Evolutionary conservation across 1,284 basidiomycete genomes (phyloP).

Genomic region (Earliella scabrosa): DNA sequence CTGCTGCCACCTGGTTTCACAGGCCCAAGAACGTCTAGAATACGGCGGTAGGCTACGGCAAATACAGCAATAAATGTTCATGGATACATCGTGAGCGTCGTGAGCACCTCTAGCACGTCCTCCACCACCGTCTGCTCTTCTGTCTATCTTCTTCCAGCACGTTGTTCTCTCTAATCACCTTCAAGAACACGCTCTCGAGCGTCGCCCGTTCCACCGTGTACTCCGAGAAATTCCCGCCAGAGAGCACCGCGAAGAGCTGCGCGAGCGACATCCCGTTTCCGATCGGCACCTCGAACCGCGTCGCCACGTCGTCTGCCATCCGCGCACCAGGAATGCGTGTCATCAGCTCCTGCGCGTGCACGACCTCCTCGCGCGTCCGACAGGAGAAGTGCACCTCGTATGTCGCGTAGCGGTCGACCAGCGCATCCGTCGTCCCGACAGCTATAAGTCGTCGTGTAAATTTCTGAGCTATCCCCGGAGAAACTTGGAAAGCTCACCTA

Average conservation of each 20-base stretch:
- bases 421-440: slow-evolving; percentile 67
- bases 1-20: too few species aligned
- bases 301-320: slow-evolving; percentile 78
- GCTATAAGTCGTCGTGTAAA: slow-evolving; percentile 39
- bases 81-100: neutral
- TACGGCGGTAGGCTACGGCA: too few species aligned
- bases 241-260: slow-evolving; percentile 58
- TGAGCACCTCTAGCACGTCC: slow-evolving; percentile 24
- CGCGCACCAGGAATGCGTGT: slow-evolving; percentile 62
- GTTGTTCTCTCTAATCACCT: slow-evolving; percentile 70
- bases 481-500: slow-evolving; percentile 49
- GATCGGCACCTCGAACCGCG: slow-evolving; percentile 78
- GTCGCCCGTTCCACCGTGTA: slow-evolving; percentile 73
- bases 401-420: slow-evolving; percentile 68
- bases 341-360: slow-evolving; percentile 63
- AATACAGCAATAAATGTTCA: neutral
- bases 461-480: neutral
- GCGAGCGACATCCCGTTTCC: slow-evolving; percentile 50
- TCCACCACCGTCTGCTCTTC: slow-evolving; percentile 30
- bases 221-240: slow-evolving; percentile 59
- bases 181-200: slow-evolving; percentile 74
- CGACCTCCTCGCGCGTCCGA: slow-evolving; percentile 61
- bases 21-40: too few species aligned
- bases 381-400: slow-evolving; percentile 83
- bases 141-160: slow-evolving; percentile 57